Base-by-base conservation (phyloP, 2,329 filamentous ascomycete genomes). In the Aaosphaeria arxii region DNA sequence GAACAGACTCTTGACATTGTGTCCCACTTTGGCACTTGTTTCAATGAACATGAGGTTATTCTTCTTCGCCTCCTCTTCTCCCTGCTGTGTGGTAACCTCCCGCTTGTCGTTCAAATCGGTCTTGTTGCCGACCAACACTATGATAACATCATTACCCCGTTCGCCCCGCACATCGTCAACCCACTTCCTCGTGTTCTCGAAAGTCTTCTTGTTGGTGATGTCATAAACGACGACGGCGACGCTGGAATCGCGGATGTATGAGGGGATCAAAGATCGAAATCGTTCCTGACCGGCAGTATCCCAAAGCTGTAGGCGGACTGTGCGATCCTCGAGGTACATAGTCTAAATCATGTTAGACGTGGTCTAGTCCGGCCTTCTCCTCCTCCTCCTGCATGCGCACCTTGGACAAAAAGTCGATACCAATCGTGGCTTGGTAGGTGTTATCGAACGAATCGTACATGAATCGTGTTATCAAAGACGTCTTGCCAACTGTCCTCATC, bases 381-480 rank as follows among this genome's bases (percentile, higher is more conserved):
- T 24, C 17, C 17, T 24, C 17, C 17, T 24, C 17, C 17, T 24
- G 17, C 38, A 32, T 7, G 43, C 58, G 49, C 79, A 89, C 90
- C 87, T 99, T 99, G 67, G 91, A 96, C 59, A 99, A 84, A 71
- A 99, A 99, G 76, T 99, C 94, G 77, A 99, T 99, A 67, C 94
- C 94, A 69, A 99, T 97, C 36, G 94, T 99, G 49, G 94, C 94
- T 76, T 99, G 94, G 77, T 99, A 99, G 81, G 92, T 97, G 77
- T 95, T 96, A 80, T 99, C 94, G 79, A 99, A 99, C 42, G 94
- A 97, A 75, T 99, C 94, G 81, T 99, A 99, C 94, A 99, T 99
- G 80, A 99, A 99, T 57, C 94, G 87, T 58, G 94, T 99, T 72
- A 99, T 99, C 63, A 99, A 78, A 53, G 94, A 99, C 31, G 94